These are phyloP conservation scores for Hypoxylon subgilvum DNA, from an alignment of 495 filamentous ascomycete genomes.

Conservation along the genomic window DNA sequence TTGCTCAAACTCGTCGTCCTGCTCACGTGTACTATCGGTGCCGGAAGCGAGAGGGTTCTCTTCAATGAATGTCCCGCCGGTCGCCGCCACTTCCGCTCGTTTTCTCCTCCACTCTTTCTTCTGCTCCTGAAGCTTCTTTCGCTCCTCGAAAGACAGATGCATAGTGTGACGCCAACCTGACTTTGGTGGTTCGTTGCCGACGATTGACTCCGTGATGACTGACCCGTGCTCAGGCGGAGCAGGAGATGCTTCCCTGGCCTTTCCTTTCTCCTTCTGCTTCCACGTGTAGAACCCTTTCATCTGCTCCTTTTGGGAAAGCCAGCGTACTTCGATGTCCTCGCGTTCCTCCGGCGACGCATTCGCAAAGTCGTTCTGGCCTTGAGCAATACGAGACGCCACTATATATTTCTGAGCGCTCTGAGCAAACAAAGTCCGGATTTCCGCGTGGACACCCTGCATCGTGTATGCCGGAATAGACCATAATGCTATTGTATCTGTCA, in stretches of 20 bases:
- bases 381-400: conserved; percentile 70
- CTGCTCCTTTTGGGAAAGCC: conserved; percentile 60
- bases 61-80: conserved; percentile 41
- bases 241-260: conserved; percentile 31
- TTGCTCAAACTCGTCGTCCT: conserved; percentile 65
- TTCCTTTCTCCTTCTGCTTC: conserved; percentile 49
- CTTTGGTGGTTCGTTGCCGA: conserved; percentile 34
- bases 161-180: conserved; percentile 51
- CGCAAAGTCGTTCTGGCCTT: conserved; percentile 70
- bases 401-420: conserved; percentile 73
- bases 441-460: conserved; percentile 76
- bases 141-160: conserved; percentile 49
- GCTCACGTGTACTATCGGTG: conserved; percentile 17
- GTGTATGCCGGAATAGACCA: conserved; percentile 75
- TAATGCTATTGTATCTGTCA: conserved; percentile 45
- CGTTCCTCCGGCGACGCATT: conserved; percentile 58
- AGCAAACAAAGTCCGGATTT: conserved; percentile 68
- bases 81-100: conserved; percentile 28
- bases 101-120: conserved; percentile 45
- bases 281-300: conserved; percentile 53
- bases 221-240: conserved; percentile 13
- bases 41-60: conserved; percentile 15
- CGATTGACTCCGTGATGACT: conserved; percentile 16
- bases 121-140: conserved; percentile 58
- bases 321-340: conserved; percentile 61